phyloP scores from a whole-genome alignment of 495 filamentous ascomycete species.

The Tetracladium setigerum region DNA sequence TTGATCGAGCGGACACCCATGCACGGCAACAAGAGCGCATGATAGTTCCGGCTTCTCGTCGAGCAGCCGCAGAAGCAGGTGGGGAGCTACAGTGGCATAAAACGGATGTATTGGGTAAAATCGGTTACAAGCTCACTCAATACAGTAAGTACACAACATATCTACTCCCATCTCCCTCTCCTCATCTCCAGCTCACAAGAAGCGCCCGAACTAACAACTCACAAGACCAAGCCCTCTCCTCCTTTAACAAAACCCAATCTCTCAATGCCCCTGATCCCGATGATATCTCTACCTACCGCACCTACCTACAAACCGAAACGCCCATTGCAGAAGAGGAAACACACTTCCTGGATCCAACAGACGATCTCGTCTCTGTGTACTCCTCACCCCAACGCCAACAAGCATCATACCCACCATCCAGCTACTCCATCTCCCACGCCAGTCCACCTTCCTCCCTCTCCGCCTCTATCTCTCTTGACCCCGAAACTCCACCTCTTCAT shows the following conservation, averaged over 20 bases:
- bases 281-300: slow-evolving; percentile 56
- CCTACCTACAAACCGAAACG: slow-evolving; percentile 52
- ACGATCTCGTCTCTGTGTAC: slow-evolving; percentile 59
- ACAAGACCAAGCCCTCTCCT: slow-evolving; percentile 60
- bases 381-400: neutral
- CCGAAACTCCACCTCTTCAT: neutral
- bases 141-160: slow-evolving; percentile 57
- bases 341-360: slow-evolving; percentile 55
- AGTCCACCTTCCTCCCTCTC: neutral
- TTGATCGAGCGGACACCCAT: slow-evolving; percentile 68
- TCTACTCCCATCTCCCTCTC: neutral
- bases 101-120: slow-evolving; percentile 59
- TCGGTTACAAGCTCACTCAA: slow-evolving; percentile 69
- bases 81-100: slow-evolving; percentile 64
- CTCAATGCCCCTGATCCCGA: slow-evolving; percentile 46
- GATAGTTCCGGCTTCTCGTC: slow-evolving; percentile 53
- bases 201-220: slow-evolving; percentile 2
- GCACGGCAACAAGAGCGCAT: slow-evolving; percentile 45
- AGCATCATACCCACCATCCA: slow-evolving; percentile 2
- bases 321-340: slow-evolving; percentile 62
- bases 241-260: slow-evolving; percentile 51
- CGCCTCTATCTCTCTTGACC: neutral
- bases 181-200: neutral
- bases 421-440: neutral
- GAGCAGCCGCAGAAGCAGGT: slow-evolving; percentile 56